phyloP scores from a whole-genome alignment of 2,329 filamentous ascomycete species.

The Elsinoe australis region DNA sequence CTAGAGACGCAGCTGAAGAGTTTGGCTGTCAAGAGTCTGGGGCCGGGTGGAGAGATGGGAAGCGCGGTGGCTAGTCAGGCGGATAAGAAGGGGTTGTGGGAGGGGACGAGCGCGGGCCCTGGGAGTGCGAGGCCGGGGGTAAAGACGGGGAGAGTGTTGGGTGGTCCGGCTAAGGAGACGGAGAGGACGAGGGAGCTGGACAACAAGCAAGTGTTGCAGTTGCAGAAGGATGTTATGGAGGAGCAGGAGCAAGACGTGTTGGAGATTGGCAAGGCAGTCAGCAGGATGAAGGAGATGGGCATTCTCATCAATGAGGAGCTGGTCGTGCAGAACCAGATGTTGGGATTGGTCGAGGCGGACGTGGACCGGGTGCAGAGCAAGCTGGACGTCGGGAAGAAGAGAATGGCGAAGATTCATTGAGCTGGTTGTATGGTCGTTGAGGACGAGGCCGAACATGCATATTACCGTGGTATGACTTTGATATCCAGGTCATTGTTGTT shows the following conservation, averaged over 20 bases:
- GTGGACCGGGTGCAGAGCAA: conserved; percentile 59
- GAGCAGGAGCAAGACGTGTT: conserved; percentile 69
- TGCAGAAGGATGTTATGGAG: conserved; percentile 66
- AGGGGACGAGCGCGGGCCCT: conserved; percentile 25
- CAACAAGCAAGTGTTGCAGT: conserved; percentile 63
- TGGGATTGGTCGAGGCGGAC: conserved; percentile 60
- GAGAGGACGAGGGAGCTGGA: conserved; percentile 69
- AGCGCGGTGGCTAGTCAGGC: conserved; percentile 31
- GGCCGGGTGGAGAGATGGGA: conserved; percentile 28
- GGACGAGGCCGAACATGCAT: neutral
- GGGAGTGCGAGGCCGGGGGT: conserved; percentile 19
- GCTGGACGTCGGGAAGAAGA: conserved; percentile 64
- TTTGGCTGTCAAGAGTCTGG: conserved; percentile 45
- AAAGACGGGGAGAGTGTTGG: conserved; percentile 58
- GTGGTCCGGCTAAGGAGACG: conserved; percentile 61
- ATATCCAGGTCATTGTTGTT: neutral
- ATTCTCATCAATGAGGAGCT: conserved; percentile 68
- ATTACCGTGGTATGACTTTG: neutral
- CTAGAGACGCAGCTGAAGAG: conserved; percentile 65
- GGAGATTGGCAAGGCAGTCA: conserved; percentile 59
- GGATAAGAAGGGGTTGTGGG: conserved; percentile 32
- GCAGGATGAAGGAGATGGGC: conserved; percentile 69
- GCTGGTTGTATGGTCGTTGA: conserved; percentile 5
- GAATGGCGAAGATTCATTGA: conserved; percentile 54
- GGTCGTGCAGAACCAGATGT: conserved; percentile 61